A percentile compares a stretch with the other conserved stretches of the same genome.
Conservation (phyloP, 441 rosid species). For the Biscutella laevigata region DNA sequence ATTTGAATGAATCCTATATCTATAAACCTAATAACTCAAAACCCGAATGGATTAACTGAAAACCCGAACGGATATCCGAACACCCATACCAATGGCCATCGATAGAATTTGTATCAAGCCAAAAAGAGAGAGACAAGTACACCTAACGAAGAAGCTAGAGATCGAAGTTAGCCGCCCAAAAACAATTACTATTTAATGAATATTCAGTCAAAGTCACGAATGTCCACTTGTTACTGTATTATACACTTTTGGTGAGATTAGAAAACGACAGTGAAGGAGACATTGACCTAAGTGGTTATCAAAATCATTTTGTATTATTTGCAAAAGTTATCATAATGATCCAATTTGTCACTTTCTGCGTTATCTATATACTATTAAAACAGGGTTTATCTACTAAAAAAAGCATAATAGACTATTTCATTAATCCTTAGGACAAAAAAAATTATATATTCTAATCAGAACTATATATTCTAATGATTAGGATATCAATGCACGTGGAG, state of each 20-base stretch:
- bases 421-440: too few species aligned
- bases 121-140: neutral
- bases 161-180: neutral
- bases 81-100: too few species aligned
- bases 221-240: neutral
- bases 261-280: slow-evolving; percentile 17
- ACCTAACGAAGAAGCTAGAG: slow-evolving; percentile 1
- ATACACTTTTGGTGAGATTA: neutral
- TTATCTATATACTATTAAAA: too few species aligned
- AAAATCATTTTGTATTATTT: slow-evolving; percentile 12
- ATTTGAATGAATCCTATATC: too few species aligned
- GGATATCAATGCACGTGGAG: too few species aligned
- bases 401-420: too few species aligned
- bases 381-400: too few species aligned
- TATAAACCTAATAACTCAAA: too few species aligned
- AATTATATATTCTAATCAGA: too few species aligned
- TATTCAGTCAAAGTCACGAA: neutral
- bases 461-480: too few species aligned
- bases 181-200: neutral
- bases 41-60: too few species aligned
- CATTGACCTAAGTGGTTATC: slow-evolving; percentile 21
- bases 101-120: neutral
- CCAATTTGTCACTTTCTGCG: slow-evolving; percentile 11
- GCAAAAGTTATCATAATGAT: slow-evolving; percentile 10
- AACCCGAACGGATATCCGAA: too few species aligned